A percentile compares a stretch with the other conserved stretches of the same genome.
Conservation (phyloP, 306 rosid species). For the Luffa aegyptiaca region DNA sequence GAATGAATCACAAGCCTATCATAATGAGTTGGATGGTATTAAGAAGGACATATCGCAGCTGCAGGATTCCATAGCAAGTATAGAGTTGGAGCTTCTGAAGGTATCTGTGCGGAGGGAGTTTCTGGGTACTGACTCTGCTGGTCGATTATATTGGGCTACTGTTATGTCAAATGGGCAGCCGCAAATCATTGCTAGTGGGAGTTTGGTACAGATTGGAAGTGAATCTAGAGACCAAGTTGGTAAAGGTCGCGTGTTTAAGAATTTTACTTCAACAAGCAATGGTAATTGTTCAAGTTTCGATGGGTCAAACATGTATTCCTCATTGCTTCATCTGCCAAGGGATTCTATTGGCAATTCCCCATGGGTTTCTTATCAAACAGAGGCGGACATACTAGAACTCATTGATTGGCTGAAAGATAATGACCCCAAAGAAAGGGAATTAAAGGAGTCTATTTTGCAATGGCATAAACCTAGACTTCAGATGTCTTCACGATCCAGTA, state of each 20-base stretch:
- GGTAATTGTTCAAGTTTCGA: constrained; percentile 21
- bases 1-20: constrained; percentile 50
- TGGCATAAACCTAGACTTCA: constrained; percentile 60
- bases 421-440: constrained; percentile 66
- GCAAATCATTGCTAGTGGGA: constrained; percentile 56
- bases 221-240: constrained; percentile 22
- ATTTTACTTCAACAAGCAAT: constrained; percentile 24
- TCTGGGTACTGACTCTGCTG: constrained; percentile 68
- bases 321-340: constrained; percentile 24
- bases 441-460: constrained; percentile 62
- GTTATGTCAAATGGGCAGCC: constrained; percentile 37
- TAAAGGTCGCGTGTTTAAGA: constrained; percentile 24
- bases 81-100: constrained; percentile 54
- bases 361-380: constrained; percentile 67
- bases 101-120: constrained; percentile 70
- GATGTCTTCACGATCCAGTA: constrained; percentile 25
- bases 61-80: constrained; percentile 49
- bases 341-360: constrained; percentile 31
- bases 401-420: constrained; percentile 52
- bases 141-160: constrained; percentile 76
- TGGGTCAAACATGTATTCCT: constrained; percentile 27
- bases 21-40: constrained; percentile 54
- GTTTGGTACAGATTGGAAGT: constrained; percentile 23
- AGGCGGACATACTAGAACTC: constrained; percentile 58
- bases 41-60: constrained; percentile 45